Conservation (phyloP, 176 grass and related monocot genomes). For the Aegilops sharonensis region DNA sequence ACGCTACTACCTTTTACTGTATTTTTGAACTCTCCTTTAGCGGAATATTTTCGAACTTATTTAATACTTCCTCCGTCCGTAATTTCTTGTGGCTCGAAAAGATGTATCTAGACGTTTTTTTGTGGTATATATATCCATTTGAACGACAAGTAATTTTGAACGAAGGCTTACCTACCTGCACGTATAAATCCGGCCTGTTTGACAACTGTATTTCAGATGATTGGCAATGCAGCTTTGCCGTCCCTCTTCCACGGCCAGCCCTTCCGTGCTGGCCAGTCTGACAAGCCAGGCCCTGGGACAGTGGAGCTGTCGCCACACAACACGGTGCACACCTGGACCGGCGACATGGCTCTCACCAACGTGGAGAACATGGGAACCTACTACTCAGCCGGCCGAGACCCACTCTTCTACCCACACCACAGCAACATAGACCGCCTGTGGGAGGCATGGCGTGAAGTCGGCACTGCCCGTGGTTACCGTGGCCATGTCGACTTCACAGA, state of each 20-base stretch:
- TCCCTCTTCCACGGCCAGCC: conserved; percentile 42
- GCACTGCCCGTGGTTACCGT: no score
- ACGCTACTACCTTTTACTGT: no score
- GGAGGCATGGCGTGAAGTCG: conserved; percentile 26
- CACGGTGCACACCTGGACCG: conserved; percentile 32
- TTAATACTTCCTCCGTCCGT: no score
- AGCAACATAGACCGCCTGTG: conserved; percentile 54
- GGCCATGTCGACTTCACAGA: no score
- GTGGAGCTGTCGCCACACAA: conserved; percentile 31
- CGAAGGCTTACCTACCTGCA: no score
- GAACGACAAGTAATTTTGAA: no score
- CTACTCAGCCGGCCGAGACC: conserved; percentile 53
- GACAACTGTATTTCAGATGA: conserved; percentile 27
- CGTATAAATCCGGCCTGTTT: no score
- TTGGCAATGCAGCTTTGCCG: background rate
- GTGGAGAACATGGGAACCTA: conserved; percentile 43
- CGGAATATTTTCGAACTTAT: no score
- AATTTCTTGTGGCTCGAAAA: no score
- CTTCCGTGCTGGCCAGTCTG: conserved; percentile 22
- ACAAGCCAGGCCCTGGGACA: conserved; percentile 22
- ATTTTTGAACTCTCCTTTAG: no score
- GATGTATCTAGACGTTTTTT: no score
- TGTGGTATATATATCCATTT: no score
- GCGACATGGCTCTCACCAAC: conserved; percentile 21
- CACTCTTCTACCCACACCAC: conserved; percentile 54